Base-by-base conservation (phyloP, 2,329 filamentous ascomycete species). In the Cordyceps fumosorosea region DNA sequence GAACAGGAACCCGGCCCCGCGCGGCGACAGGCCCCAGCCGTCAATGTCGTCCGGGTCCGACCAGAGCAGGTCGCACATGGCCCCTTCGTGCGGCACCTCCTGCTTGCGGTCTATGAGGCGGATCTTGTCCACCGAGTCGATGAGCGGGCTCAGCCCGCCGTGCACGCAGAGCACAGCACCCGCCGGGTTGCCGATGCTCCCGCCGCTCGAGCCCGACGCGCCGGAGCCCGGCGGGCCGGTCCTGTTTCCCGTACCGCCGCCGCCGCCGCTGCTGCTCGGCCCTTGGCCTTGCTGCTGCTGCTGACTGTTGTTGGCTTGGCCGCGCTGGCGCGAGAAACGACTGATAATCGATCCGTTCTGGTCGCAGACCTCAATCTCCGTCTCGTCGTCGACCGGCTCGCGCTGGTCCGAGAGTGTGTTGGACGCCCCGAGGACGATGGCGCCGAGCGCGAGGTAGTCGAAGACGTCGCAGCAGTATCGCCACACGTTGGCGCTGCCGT, bases 1-100 rank as follows among this genome's bases (percentile, higher is more conserved):
- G 67, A 99, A 99, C 14, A 98, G 81, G 78, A 97, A 99, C 0
- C 95, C 95, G 0, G 95, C 95, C 11, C 95, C 95, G 44, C 93
- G 91, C 0, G 95, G 95, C 1, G 91, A 96, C 6, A 98, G 79
- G 12, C 93, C 93, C 95, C 95, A 99, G 64, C 93, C 93, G 72
- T 97, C 93, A 65, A 97, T 96, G 69, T 99, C 95, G 74, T 99
- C 95, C 0, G 95, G 95, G 71, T 99, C 95, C 0, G 92, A 97
- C 95, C 95, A 99, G 3, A 99, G 83, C 0, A 99, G 82, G 75
- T 99, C 95, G 76, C 95, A 99, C 95, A 99, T 99, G 72, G 95
- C 92, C 62, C 95, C 95, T 78, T 99, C 95, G 72, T 99, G 95
- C 0, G 95, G 95, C 0, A 99, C 95, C 77, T 99, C 95, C 77